Conservation (phyloP, 2,329 filamentous ascomycete genomes). For the Calonectria fujianensis region DNA sequence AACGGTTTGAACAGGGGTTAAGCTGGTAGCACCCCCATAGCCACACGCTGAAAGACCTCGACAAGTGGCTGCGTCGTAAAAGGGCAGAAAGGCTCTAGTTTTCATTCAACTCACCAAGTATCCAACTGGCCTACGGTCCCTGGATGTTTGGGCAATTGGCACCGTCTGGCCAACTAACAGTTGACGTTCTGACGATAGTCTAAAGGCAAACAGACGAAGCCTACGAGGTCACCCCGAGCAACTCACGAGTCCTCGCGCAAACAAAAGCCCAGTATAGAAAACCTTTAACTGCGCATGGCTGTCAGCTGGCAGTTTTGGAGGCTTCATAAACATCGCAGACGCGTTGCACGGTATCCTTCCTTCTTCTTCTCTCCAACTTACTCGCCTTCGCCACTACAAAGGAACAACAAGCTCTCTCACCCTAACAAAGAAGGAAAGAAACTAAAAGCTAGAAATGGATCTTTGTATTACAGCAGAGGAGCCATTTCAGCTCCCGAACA, state of each 20-base stretch:
- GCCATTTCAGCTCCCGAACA: conserved; percentile 48
- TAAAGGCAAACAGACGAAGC: not conserved
- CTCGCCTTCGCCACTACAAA: not conserved
- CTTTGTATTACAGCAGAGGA: conserved; percentile 54
- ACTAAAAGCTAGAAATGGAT: conserved; percentile 44
- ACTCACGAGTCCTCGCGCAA: too few relatives aligned
- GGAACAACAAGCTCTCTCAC: not conserved
- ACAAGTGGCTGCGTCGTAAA: not conserved
- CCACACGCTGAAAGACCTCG: not conserved
- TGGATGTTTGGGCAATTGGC: not conserved
- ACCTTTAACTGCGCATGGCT: not conserved
- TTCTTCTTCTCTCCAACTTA: not conserved
- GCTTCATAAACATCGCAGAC: not conserved
- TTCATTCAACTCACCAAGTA: not conserved
- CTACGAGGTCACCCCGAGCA: not conserved
- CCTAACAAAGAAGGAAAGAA: not conserved
- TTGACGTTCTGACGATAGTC: too few relatives aligned
- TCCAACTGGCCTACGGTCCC: too few relatives aligned
- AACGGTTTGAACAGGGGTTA: not conserved
- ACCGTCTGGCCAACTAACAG: not conserved
- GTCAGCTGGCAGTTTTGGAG: not conserved
- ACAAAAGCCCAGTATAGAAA: too few relatives aligned
- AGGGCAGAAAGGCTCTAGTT: not conserved
- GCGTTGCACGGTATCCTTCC: not conserved
- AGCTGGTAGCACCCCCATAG: not conserved